Base-by-base conservation (phyloP, 305 asterid species). In the Coffea humblotiana region DNA sequence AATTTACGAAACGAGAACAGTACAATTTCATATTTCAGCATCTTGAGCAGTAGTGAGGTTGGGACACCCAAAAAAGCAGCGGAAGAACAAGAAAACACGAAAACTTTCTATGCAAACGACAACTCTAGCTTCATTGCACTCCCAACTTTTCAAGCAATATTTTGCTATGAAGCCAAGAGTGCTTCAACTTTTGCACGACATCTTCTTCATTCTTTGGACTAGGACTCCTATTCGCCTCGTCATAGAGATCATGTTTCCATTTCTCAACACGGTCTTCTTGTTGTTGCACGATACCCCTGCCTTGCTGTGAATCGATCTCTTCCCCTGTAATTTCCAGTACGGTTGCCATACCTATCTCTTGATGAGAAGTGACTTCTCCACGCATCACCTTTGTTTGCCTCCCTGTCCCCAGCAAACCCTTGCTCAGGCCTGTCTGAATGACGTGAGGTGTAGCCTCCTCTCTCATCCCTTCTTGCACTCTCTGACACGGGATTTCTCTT, bases 131-230 rank as follows among this genome's bases (percentile, higher is more conserved):
- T 21, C 54, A 47, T 10, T 27, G 27, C 16, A 27, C 9, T 5
- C 0, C 51, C 73, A 18, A 74, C 25, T 3, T 58, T 37, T 37
- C n/a, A 75, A 14, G 40, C 56, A 61, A n/a, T 58, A 21, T 60
- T 8, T 35, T 19, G 69, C 82, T 88, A 94, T 6, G 95, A 92
- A 66, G 94, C 88, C 87, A 96, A 82, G 18, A 96, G 92, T 25
- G 97, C 94, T 85, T 96, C 98, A n/a, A 94, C 91, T 84, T 92
- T 96, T 6, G 97, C 91, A 78, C 86, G 82, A 88, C 90, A 81
- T 96, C 99, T 75, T 96, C 99, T 72, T 96, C 97, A 6, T 90
- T 94, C 91, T 89, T 92, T 0, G 91, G 93, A 76, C 93, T 82
- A 9, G 97, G 98, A 67, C 97, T 94, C 85, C 72, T 88, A 73